phyloP scores from a whole-genome alignment of 208 protist species.

The Lotmaria passim region DNA sequence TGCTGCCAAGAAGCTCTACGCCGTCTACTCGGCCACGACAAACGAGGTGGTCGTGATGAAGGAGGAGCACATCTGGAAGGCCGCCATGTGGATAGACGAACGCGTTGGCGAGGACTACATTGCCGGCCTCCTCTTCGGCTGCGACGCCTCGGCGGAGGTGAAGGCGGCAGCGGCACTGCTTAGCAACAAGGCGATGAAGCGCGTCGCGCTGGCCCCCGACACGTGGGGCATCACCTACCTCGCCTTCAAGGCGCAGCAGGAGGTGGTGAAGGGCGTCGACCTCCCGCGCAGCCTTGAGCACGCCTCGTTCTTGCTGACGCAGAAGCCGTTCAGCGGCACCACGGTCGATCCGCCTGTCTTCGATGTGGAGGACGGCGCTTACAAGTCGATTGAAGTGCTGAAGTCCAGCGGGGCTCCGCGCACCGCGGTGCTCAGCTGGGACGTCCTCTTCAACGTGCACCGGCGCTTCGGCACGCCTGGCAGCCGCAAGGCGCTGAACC shows the following conservation, averaged over 20 bases:
- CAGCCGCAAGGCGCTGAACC: conserved; percentile 83
- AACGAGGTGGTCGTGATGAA: conserved; percentile 69
- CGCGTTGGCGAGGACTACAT: conserved; percentile 84
- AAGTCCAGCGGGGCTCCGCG: conserved; percentile 41
- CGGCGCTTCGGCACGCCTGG: conserved; percentile 86
- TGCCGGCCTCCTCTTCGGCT: conserved; percentile 79
- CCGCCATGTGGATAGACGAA: conserved; percentile 84
- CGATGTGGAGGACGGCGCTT: conserved; percentile 54
- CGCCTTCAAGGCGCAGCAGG: conserved; percentile 78
- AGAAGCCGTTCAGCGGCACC: conserved; percentile 53
- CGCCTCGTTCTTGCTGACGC: conserved; percentile 71
- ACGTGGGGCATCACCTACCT: conserved; percentile 86
- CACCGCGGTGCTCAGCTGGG: conserved; percentile 73
- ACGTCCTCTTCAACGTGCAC: conserved; percentile 84
- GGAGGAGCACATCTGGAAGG: conserved; percentile 74
- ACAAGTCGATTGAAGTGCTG: conserved; percentile 31
- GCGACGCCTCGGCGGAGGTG: conserved; percentile 49
- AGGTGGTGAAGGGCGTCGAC: conserved; percentile 79
- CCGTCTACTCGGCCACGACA: conserved; percentile 80
- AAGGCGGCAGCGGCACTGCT: conserved; percentile 50
- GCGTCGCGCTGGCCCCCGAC: conserved; percentile 73
- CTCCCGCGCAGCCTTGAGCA: conserved; percentile 80
- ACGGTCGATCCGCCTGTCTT: conserved; percentile 57
- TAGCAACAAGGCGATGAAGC: conserved; percentile 68
- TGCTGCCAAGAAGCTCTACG: conserved; percentile 37